Percentiles rank a stretch among this genome's conserved stretches.
Evolutionary conservation across 2,329 filamentous ascomycete genomes (phyloP).

Genomic region (Colletotrichum cuscutae): DNA sequence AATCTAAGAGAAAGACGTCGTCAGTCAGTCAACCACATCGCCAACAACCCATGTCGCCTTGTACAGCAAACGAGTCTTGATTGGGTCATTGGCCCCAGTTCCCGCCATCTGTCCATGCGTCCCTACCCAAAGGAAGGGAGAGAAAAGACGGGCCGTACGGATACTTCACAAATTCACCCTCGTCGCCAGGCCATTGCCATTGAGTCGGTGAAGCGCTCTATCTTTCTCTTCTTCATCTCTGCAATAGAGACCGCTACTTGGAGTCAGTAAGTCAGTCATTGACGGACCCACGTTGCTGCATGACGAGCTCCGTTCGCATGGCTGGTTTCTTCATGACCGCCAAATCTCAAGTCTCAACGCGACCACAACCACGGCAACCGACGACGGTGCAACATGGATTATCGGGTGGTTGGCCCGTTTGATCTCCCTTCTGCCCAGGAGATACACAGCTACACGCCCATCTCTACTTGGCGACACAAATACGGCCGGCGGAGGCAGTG

Average conservation of each 20-base stretch:
- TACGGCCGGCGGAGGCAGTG: conserved; percentile 4
- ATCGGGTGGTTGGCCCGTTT: neutral
- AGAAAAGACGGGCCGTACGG: neutral
- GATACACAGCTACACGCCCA: neutral
- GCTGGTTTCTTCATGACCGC: conserved; percentile 19
- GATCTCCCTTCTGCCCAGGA: neutral
- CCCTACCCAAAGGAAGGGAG: conserved; percentile 22
- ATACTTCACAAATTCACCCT: neutral
- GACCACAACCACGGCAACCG: neutral
- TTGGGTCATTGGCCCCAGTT: conserved; percentile 9
- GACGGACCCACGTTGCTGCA: conserved; percentile 16
- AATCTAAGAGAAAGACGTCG: neutral
- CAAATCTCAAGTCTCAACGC: neutral
- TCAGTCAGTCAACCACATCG: conserved; percentile 27
- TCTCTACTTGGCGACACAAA: neutral
- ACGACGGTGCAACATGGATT: neutral
- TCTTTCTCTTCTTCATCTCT: neutral
- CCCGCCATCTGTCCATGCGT: conserved; percentile 30
- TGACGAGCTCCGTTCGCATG: conserved; percentile 2
- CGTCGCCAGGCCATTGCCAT: conserved; percentile 2
- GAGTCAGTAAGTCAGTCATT: neutral
- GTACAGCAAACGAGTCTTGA: conserved; percentile 4
- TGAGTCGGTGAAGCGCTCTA: conserved; percentile 24
- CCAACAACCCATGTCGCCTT: conserved; percentile 2
- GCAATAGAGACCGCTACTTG: conserved; percentile 24